Evolutionary conservation across 78 protist genomes (phyloP).

Genomic region (Dictyostelium purpureum): DNA sequence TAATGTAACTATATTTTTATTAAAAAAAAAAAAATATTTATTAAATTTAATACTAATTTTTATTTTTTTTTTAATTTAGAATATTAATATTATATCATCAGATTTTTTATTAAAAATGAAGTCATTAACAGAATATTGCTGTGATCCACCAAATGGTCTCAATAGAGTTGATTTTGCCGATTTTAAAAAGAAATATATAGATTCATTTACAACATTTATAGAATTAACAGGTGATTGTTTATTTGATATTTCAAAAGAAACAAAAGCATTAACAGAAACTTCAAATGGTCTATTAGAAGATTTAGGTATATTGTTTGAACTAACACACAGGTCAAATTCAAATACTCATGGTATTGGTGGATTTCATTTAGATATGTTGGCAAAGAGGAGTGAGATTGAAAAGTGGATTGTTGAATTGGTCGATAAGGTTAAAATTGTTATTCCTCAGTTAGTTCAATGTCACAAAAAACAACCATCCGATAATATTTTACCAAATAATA

Average conservation of each 20-base stretch:
- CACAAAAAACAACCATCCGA: background rate
- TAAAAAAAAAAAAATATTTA: background rate
- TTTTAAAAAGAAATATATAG: constrained; percentile 1
- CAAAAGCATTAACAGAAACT: background rate
- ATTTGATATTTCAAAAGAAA: constrained; percentile 18
- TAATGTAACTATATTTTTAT: background rate
- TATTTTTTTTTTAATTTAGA: background rate
- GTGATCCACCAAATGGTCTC: background rate
- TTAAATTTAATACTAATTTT: background rate
- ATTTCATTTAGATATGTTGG: background rate
- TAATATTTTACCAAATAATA: background rate
- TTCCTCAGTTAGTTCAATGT: background rate
- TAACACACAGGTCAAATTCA: background rate
- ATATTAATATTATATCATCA: constrained; percentile 15
- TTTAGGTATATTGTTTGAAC: constrained; percentile 1
- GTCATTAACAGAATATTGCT: constrained; percentile 35
- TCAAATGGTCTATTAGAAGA: background rate
- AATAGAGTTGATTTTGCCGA: constrained; percentile 1
- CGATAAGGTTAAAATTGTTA: background rate
- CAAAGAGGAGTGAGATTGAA: constrained; percentile 3
- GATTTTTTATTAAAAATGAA: constrained; percentile 7
- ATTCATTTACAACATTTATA: background rate
- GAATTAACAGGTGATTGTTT: background rate
- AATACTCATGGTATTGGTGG: background rate
- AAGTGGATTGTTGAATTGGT: constrained; percentile 2